Conservation (phyloP, 2,329 filamentous ascomycete species). For the Penicillium hordei region DNA sequence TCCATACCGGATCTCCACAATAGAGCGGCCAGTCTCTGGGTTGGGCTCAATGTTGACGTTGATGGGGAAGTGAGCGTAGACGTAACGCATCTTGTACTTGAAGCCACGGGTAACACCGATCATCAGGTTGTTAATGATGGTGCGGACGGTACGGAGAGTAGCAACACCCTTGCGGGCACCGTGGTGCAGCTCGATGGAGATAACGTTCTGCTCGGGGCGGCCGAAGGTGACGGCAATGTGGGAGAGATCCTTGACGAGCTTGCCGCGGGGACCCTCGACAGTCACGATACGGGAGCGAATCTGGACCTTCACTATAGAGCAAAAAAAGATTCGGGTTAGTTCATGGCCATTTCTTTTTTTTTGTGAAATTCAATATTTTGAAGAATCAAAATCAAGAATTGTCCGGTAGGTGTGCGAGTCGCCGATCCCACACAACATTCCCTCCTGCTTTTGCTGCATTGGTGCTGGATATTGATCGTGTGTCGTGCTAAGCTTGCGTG, state of each 20-base stretch:
- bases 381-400: conserved; percentile 4
- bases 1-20: conserved; percentile 95
- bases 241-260: conserved; percentile 94
- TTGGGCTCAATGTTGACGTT: conserved; percentile 99
- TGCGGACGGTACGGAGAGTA: conserved; percentile 95
- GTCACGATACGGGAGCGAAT: conserved; percentile 97
- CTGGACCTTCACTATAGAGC: conserved; percentile 79
- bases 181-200: conserved; percentile 99
- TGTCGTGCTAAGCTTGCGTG: not conserved
- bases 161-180: conserved; percentile 97
- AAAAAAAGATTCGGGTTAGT: conserved; percentile 21
- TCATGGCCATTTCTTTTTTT: not conserved
- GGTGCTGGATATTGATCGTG: not conserved
- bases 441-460: not conserved
- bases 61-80: conserved; percentile 99
- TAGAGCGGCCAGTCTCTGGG: conserved; percentile 78
- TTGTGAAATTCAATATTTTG: conserved; percentile 9
- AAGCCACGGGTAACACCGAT: conserved; percentile 97
- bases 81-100: conserved; percentile 99
- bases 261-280: conserved; percentile 96
- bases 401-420: conserved; percentile 4
- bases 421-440: conserved; percentile 12
- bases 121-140: conserved; percentile 98
- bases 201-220: conserved; percentile 76
- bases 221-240: conserved; percentile 97